Base-by-base conservation (phyloP, 176 grass and related monocot genomes). In the Areca catechu region DNA sequence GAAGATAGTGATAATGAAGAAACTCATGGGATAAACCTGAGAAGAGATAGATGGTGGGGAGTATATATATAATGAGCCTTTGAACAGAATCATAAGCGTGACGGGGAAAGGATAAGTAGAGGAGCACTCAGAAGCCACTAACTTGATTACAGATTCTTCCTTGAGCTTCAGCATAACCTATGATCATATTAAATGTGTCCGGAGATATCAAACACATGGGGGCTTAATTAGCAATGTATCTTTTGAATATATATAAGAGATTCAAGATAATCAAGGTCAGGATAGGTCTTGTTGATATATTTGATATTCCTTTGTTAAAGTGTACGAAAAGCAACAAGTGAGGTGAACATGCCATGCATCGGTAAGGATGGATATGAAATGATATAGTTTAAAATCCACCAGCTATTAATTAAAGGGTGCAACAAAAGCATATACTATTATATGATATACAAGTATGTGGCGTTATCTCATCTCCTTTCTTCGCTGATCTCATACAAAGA, bases 141-240 rank as follows among this genome's bases (percentile, higher is more conserved):
- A 29, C 34, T 43, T 2, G 12, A 43, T 12, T 9, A 43, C 7
- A 37, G 7, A 7, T 60, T 29, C 25, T 22, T 18, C 4, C 5
- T 60, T 19, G 3, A 60, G 19, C 57, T n/a, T 28, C 22, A 24
- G 7, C 25, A 14, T 30, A 7, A 60, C 28, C 25, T 9, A 43
- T n/a, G n/a, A n/a, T 7, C 28, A 29, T 29, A n/a, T 60, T 60
- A 60, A 60, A 9, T 37, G 15, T 14, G 57, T 60, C 28, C 19
- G 27, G 17, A 60, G 57, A 60, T 60, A 60, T 19, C 22, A 60
- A 60, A 60, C 57, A 14, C 57, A 60, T 60, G 57, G 53, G 9
- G 34, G 16, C 25, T 60, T n/a, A 30, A n/a, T n/a, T n/a, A n/a
- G 57, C 25, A 25, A n/a, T 37, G 57, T n/a, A n/a, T 60, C 7